Base-by-base conservation (phyloP, 352 stramenopile genomes). In the Phytophthora idaei region DNA sequence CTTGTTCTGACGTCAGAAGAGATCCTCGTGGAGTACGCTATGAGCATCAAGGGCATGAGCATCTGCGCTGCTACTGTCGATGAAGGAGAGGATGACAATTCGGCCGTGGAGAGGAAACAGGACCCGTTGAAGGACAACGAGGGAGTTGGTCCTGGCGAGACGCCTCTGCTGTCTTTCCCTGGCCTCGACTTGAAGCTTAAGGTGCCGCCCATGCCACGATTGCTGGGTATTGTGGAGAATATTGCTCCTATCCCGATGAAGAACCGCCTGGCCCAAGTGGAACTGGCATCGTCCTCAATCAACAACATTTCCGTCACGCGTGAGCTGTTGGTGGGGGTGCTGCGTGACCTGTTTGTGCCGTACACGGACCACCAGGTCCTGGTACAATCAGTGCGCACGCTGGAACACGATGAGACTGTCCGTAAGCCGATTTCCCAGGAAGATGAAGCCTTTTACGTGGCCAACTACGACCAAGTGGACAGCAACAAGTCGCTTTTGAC, bases 221-320 rank as follows among this genome's bases (percentile, higher is more conserved):
- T 88, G 42, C 67, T 90, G 27, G 76, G 72, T 9, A 76, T 90
- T 47, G 81, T 90, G n/a, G 76, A 87, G 54, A 71, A 78, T 32
- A 69, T 89, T 52, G 69, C 74, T 51, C 81, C 80, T 5, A 74
- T 90, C 27, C 74, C 80, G 14, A 67, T 89, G 9, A 61, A 72
- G 10, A 73, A 81, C 51, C 80, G 80, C 8, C 5, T 78, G 1
- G 71, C 69, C 0, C 75, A 65, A 46, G 73, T 87, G n/a, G 67
- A 89, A 48, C 32, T 90, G 27, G 27, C 71, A 4, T 77, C 77
- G 44, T 32, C 66, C 9, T 74, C 67, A 7, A 71, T 78, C 15
- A 86, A 75, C 50, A 74, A 56, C 36, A 67, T 89, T 10, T 77
- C 73, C 4, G 41, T 90, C 17, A 66, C 76, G 32, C 67, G 74